Conservation (phyloP, 768 basidiomycete genomes). For the Pleurotus tuoliensis region DNA sequence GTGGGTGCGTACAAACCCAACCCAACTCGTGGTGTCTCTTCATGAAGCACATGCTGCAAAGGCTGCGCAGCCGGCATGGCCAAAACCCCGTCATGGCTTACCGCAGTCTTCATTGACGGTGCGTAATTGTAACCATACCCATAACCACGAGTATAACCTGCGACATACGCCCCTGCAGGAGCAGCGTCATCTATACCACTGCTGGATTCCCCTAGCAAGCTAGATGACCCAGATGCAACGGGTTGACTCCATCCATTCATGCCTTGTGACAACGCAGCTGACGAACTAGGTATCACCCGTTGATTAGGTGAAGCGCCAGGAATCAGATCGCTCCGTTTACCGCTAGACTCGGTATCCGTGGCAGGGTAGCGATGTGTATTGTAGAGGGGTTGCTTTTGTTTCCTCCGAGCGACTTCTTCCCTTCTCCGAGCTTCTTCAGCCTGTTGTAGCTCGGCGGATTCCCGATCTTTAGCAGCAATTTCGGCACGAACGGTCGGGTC, state of each 20-base stretch:
- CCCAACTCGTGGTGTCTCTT: background rate
- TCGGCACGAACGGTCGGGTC: constrained; percentile 4
- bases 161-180: constrained; percentile 27
- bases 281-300: constrained; percentile 23
- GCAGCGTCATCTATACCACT: constrained; percentile 8
- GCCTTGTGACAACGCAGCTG: constrained; percentile 10
- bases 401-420: background rate
- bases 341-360: constrained; percentile 3
- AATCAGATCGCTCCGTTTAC: constrained; percentile 25
- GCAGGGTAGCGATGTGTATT: constrained; percentile 1
- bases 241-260: constrained; percentile 7
- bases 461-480: constrained; percentile 2
- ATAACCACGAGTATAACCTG: constrained; percentile 31
- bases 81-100: background rate
- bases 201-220: background rate
- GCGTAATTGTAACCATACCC: constrained; percentile 28
- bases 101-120: background rate
- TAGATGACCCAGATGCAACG: background rate
- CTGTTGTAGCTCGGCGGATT: constrained; percentile 1
- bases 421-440: constrained; percentile 2
- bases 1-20: background rate
- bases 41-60: background rate
- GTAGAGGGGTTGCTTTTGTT: constrained; percentile 2
- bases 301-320: constrained; percentile 27
- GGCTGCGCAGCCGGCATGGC: background rate